Percentiles rank a stretch among this genome's conserved stretches.
phyloP scores from a whole-genome alignment of 2,329 filamentous ascomycete genomes.

The Leptographium procerum region DNA sequence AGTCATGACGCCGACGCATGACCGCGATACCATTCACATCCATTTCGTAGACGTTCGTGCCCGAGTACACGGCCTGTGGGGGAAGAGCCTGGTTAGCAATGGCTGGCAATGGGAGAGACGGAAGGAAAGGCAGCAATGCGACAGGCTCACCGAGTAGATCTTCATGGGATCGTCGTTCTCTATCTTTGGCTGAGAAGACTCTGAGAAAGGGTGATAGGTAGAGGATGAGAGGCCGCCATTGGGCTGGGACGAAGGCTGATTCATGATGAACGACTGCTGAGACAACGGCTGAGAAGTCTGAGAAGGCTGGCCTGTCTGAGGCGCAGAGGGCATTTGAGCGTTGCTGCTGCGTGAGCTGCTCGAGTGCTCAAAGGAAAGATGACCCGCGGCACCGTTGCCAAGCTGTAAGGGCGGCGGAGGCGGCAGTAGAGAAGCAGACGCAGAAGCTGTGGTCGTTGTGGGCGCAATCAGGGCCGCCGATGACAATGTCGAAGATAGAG shows the following conservation, averaged over 20 bases:
- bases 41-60: constrained; percentile 97
- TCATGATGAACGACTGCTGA: constrained; percentile 47
- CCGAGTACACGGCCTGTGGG: constrained; percentile 82
- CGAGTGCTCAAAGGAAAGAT: constrained; percentile 11
- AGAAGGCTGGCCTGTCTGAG: constrained; percentile 21
- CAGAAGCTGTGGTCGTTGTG: background rate
- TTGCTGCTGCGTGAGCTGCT: constrained; percentile 5
- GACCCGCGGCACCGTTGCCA: background rate
- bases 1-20: constrained; percentile 90
- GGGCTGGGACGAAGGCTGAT: constrained; percentile 37
- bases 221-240: constrained; percentile 21
- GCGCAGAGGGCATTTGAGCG: constrained; percentile 14
- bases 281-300: constrained; percentile 32
- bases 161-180: constrained; percentile 34
- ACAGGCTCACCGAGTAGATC: constrained; percentile 47
- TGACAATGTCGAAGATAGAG: background rate
- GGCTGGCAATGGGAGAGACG: background rate
- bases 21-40: constrained; percentile 87
- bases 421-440: background rate
- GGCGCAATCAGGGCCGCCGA: background rate
- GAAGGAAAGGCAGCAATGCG: background rate
- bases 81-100: background rate
- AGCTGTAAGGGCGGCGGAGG: background rate
- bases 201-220: constrained; percentile 28
- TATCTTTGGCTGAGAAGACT: constrained; percentile 17